Percentiles rank a stretch among this genome's conserved stretches.
Conservation (phyloP, 805 yeast genomes). For the Hyphopichia homilentoma region DNA sequence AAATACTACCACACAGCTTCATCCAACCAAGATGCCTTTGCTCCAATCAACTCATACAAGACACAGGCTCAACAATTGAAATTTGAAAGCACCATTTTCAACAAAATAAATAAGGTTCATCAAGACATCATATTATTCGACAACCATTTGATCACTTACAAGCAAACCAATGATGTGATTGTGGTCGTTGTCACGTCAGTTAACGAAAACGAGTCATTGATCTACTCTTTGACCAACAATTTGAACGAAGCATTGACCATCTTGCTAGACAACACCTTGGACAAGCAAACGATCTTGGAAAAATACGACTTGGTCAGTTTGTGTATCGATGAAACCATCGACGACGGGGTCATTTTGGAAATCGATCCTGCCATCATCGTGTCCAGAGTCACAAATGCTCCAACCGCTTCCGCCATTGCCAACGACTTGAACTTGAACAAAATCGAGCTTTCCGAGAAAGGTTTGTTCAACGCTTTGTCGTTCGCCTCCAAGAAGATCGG, state of each 20-base stretch:
- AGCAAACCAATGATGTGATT: conserved; percentile 73
- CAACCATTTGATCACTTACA: conserved; percentile 78
- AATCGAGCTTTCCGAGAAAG: conserved; percentile 69
- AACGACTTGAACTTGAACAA: conserved; percentile 57
- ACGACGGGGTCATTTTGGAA: conserved; percentile 90
- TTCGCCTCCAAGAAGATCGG: conserved; percentile 74
- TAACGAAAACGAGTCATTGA: conserved; percentile 81
- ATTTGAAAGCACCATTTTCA: conserved; percentile 70
- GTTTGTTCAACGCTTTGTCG: conserved; percentile 78
- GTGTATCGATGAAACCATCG: conserved; percentile 88
- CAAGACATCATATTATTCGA: conserved; percentile 80
- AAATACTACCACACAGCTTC: conserved; percentile 79
- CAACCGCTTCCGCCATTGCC: conserved; percentile 37
- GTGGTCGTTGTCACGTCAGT: conserved; percentile 68
- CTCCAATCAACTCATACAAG: conserved; percentile 29
- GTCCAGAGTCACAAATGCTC: conserved; percentile 86
- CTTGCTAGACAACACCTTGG: conserved; percentile 65
- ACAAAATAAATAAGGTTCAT: conserved; percentile 75
- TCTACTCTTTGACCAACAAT: conserved; percentile 72
- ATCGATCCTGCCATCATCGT: conserved; percentile 85
- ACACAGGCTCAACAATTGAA: conserved; percentile 61
- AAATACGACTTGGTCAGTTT: conserved; percentile 82
- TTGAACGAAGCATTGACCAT: conserved; percentile 79
- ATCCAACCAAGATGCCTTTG: conserved; percentile 9
- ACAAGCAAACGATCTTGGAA: conserved; percentile 73